Conservation (phyloP, 1,139 yeast genomes). For the Kluyveromyces marxianus region DNA sequence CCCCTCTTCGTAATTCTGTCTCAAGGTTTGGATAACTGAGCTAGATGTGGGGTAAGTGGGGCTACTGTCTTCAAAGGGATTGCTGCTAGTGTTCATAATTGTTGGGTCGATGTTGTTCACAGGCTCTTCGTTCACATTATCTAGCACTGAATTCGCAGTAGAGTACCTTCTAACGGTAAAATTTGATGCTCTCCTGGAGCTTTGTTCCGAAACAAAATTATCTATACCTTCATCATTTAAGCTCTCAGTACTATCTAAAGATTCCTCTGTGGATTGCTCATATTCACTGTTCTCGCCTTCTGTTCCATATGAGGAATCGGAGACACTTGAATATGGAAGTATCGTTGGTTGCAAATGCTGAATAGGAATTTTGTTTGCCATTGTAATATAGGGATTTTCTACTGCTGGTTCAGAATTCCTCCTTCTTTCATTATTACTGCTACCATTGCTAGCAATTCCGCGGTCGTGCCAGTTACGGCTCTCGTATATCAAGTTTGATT, state of each 20-base stretch:
- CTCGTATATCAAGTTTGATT: conserved; percentile 5
- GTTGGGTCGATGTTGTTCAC: conserved; percentile 5
- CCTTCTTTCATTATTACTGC: conserved; percentile 8
- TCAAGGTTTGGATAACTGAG: background rate
- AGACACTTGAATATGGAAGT: conserved; percentile 27
- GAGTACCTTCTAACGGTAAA: conserved; percentile 28
- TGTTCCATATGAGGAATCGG: conserved; percentile 8
- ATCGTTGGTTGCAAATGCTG: conserved; percentile 26
- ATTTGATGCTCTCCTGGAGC: background rate
- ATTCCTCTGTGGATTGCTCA: background rate
- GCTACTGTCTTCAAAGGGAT: background rate
- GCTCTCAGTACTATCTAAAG: background rate
- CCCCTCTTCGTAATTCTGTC: background rate
- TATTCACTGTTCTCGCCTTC: conserved; percentile 10
- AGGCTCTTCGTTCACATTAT: background rate
- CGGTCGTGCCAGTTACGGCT: conserved; percentile 2
- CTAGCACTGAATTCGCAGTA: conserved; percentile 12
- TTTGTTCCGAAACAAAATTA: background rate
- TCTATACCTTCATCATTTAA: background rate
- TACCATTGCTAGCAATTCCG: background rate
- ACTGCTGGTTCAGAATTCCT: conserved; percentile 13
- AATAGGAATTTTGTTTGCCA: conserved; percentile 24
- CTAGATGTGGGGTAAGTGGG: background rate
- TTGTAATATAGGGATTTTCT: conserved; percentile 25
- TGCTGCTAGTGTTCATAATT: background rate